Conservation (phyloP, 192 early-diverging fungal species). For the Gryganskiella cystojenkinii region DNA sequence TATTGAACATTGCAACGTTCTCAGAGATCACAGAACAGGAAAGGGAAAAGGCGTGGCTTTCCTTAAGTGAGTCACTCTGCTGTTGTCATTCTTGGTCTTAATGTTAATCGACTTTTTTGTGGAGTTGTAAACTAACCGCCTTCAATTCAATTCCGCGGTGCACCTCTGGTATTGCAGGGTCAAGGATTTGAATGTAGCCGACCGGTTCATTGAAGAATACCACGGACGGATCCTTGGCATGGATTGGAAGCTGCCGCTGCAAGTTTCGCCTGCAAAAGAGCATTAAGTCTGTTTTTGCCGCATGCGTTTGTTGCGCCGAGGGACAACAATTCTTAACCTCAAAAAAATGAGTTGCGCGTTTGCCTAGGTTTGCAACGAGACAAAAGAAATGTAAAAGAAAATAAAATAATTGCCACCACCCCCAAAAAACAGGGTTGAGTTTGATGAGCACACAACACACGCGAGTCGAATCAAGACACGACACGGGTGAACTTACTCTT, state of each 20-base stretch:
- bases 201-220: conserved; percentile 43
- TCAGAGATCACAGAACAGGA: conserved; percentile 27
- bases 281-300: too few relatives aligned
- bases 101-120: neutral
- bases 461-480: too few relatives aligned
- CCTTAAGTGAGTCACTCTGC: conserved; percentile 17
- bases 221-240: conserved; percentile 41
- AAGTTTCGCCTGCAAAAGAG: conserved; percentile 39
- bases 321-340: too few relatives aligned
- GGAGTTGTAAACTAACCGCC: neutral
- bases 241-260: conserved; percentile 41
- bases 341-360: too few relatives aligned
- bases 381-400: too few relatives aligned
- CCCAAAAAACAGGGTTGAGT: too few relatives aligned
- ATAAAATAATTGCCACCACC: too few relatives aligned
- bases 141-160: too few relatives aligned
- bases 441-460: too few relatives aligned
- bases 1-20: conserved; percentile 25
- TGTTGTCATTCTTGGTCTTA: neutral
- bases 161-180: conserved; percentile 15
- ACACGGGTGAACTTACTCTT: too few relatives aligned
- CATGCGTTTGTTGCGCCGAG: too few relatives aligned
- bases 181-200: conserved; percentile 21
- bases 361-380: too few relatives aligned
- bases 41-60: conserved; percentile 44